Conservation (phyloP, 1,139 yeast genomes). For the Yamadazyma triangularis region DNA sequence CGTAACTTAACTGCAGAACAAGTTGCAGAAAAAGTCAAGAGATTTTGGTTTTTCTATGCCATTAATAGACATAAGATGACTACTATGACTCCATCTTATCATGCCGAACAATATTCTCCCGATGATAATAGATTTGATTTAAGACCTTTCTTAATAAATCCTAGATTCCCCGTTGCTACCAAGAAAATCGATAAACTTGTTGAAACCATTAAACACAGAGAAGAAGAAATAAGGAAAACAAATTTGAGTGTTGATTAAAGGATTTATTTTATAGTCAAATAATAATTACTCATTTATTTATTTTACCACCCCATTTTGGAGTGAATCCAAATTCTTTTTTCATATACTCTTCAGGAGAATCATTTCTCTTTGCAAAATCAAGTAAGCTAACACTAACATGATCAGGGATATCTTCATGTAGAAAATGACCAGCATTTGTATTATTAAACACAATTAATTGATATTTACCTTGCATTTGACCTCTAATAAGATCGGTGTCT, state of each 20-base stretch:
- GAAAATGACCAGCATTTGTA: conserved; percentile 73
- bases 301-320: conserved; percentile 52
- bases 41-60: conserved; percentile 89
- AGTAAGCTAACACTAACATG: conserved; percentile 56
- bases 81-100: conserved; percentile 92
- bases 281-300: conserved; percentile 17
- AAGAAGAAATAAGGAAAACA: conserved; percentile 19
- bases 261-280: neutral
- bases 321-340: conserved; percentile 36
- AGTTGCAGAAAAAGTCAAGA: conserved; percentile 87
- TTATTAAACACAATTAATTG: conserved; percentile 78
- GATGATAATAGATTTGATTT: conserved; percentile 95
- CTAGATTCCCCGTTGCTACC: conserved; percentile 88
- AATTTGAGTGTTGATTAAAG: conserved; percentile 27
- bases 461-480: conserved; percentile 96
- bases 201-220: conserved; percentile 40
- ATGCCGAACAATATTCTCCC: conserved; percentile 96
- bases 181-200: conserved; percentile 81
- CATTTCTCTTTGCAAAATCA: conserved; percentile 47
- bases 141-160: conserved; percentile 88
- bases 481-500: conserved; percentile 80
- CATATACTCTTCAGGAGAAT: conserved; percentile 32
- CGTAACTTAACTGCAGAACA: conserved; percentile 67
- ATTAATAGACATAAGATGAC: conserved; percentile 96
- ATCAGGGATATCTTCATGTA: conserved; percentile 83